A percentile compares a stretch with the other conserved stretches of the same genome.
phyloP scores from a whole-genome alignment of 768 basidiomycete species.

The Russula olivacea region DNA sequence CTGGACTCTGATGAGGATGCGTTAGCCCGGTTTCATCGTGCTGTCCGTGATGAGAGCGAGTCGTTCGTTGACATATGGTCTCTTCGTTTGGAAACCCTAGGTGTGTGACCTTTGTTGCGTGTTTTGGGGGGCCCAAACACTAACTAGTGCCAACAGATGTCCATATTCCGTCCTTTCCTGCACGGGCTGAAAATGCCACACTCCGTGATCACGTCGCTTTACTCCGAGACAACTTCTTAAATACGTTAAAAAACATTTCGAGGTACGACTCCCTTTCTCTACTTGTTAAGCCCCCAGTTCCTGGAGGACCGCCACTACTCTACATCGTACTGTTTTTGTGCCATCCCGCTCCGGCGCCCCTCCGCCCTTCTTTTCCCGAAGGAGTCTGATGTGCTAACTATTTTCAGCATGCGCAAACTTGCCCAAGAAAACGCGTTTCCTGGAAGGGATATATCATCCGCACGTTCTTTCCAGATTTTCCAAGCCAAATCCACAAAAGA shows the following conservation, averaged over 20 bases:
- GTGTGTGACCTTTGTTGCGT: constrained; percentile 2
- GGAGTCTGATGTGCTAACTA: constrained; percentile 10
- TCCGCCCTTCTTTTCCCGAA: neutral
- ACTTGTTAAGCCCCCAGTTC: constrained; percentile 12
- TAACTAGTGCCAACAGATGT: constrained; percentile 12
- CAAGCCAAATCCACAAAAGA: constrained; percentile 15
- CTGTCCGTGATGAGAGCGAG: constrained; percentile 12
- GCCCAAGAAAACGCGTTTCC: constrained; percentile 19
- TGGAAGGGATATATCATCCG: constrained; percentile 1
- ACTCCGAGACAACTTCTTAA: constrained; percentile 16
- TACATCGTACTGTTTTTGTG: neutral
- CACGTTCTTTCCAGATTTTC: constrained; percentile 22
- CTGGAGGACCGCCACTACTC: neutral
- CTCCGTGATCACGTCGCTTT: constrained; percentile 12
- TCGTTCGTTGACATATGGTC: constrained; percentile 18
- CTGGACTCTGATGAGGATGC: constrained; percentile 11
- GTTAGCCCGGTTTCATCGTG: constrained; percentile 14
- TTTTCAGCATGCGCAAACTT: constrained; percentile 22
- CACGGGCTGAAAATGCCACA: constrained; percentile 7
- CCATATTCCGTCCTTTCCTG: constrained; percentile 18
- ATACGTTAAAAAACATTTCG: constrained; percentile 17
- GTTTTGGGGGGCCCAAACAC: neutral
- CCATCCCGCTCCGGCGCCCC: neutral
- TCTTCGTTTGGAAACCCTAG: constrained; percentile 16
- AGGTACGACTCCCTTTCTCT: constrained; percentile 15